A percentile compares a stretch with the other conserved stretches of the same genome.
phyloP scores from a whole-genome alignment of 2,329 filamentous ascomycete species.

The Pestalotiopsis sp. region DNA sequence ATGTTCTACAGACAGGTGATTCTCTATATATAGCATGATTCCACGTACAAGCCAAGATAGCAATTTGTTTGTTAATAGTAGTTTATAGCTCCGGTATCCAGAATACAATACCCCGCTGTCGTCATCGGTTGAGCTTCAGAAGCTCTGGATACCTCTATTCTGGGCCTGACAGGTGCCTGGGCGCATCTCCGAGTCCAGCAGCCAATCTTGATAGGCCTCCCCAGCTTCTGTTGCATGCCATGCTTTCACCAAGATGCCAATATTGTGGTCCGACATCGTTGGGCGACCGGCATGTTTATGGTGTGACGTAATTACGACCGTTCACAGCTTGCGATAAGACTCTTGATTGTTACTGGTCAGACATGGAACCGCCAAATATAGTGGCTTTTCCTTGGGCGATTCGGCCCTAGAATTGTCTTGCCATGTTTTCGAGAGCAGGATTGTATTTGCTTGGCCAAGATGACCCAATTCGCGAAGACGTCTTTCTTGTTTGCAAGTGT shows the following conservation, averaged over 20 bases:
- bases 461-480: no score
- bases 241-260: not conserved
- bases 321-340: constrained; percentile 29
- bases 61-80: not conserved
- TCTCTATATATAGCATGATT: not conserved
- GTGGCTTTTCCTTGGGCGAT: constrained; percentile 1
- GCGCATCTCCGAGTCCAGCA: not conserved
- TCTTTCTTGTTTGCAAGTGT: no score
- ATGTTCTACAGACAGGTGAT: no score
- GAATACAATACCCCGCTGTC: not conserved
- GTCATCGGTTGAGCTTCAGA: not conserved
- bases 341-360: constrained; percentile 22
- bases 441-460: no score
- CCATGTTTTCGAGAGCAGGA: not conserved
- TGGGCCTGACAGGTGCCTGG: not conserved
- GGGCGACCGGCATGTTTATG: not conserved
- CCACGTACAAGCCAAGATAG: not conserved
- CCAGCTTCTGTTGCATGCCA: not conserved
- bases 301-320: constrained; percentile 31
- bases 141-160: not conserved
- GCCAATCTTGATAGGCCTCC: constrained; percentile 11
- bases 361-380: constrained; percentile 2
- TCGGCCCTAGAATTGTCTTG: not conserved
- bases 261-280: not conserved
- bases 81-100: not conserved